These are phyloP conservation scores for Rhizopus sp. DNA, from an alignment of 371 early-diverging fungal genomes.

Conservation along the genomic window DNA sequence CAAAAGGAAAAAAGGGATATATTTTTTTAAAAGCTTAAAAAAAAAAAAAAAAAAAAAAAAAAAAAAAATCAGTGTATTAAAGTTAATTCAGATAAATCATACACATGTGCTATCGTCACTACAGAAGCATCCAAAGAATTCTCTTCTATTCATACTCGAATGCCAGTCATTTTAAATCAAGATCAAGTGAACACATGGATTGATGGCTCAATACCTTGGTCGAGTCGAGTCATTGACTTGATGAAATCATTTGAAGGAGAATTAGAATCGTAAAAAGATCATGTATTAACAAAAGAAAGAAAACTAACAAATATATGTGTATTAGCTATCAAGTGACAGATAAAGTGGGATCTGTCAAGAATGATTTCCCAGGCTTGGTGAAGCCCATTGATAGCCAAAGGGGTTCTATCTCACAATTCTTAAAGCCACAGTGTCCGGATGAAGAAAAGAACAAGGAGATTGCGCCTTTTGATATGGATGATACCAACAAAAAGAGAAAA, in stretches of 20 bases:
- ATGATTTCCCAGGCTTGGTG: conserved; percentile 49
- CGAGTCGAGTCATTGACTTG: conserved; percentile 34
- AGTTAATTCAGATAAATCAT: conserved; percentile 1
- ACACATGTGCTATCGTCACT: conserved; percentile 65
- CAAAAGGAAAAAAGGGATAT: too few species aligned
- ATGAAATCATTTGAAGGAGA: conserved; percentile 59
- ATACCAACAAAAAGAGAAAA: conserved; percentile 1
- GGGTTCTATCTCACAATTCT: conserved; percentile 36
- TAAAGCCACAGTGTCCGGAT: conserved; percentile 6
- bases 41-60: too few species aligned
- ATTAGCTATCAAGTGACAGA: conserved; percentile 48
- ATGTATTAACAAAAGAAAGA: background rate
- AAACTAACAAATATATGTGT: background rate
- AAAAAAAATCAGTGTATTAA: too few species aligned
- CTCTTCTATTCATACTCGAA: conserved; percentile 67
- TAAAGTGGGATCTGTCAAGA: conserved; percentile 38
- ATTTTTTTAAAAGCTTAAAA: too few species aligned
- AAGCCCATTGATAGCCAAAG: conserved; percentile 36
- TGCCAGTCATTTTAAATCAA: conserved; percentile 71
- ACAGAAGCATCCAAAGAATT: conserved; percentile 49
- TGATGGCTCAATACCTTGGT: conserved; percentile 48
- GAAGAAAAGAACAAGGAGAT: too few species aligned
- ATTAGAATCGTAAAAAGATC: conserved; percentile 37
- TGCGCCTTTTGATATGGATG: background rate
- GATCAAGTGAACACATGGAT: conserved; percentile 59